Evolutionary conservation across 2,329 filamentous ascomycete species (phyloP).

Genomic region (Fusarium buxicola): DNA sequence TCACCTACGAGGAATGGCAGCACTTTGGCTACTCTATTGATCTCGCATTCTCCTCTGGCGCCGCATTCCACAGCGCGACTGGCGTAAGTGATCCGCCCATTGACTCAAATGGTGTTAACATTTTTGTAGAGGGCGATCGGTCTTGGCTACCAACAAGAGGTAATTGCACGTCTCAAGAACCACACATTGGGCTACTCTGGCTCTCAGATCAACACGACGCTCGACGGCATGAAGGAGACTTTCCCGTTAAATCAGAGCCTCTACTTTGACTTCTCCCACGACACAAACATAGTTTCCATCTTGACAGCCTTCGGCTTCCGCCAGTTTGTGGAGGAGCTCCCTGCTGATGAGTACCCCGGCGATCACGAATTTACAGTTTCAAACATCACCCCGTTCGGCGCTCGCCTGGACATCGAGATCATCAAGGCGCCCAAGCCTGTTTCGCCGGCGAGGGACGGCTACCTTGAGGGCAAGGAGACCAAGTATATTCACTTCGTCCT

Average conservation of each 20-base stretch:
- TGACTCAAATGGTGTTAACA: not conserved
- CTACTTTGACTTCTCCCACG: slow-evolving; percentile 83
- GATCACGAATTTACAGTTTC: slow-evolving; percentile 73
- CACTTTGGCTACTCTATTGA: slow-evolving; percentile 79
- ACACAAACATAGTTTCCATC: slow-evolving; percentile 78
- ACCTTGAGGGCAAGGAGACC: slow-evolving; percentile 65
- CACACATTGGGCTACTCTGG: slow-evolving; percentile 70
- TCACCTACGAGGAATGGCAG: slow-evolving; percentile 80
- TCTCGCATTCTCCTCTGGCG: slow-evolving; percentile 70
- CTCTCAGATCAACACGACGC: slow-evolving; percentile 75
- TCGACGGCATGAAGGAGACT: slow-evolving; percentile 74
- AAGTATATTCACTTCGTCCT: slow-evolving; percentile 80
- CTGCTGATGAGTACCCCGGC: slow-evolving; percentile 65
- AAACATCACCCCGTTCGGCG: slow-evolving; percentile 77
- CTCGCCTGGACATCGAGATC: slow-evolving; percentile 78
- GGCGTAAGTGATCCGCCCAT: slow-evolving; percentile 56
- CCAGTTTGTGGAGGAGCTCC: slow-evolving; percentile 73
- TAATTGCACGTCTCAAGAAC: slow-evolving; percentile 76
- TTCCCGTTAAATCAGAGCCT: slow-evolving; percentile 80
- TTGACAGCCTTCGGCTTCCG: slow-evolving; percentile 78
- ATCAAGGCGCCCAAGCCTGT: slow-evolving; percentile 76
- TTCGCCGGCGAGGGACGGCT: slow-evolving; percentile 64
- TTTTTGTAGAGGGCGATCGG: slow-evolving; percentile 71
- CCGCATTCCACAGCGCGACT: slow-evolving; percentile 72
- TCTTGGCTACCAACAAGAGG: slow-evolving; percentile 78